A percentile compares a stretch with the other conserved stretches of the same genome.
Evolutionary conservation across 2,329 filamentous ascomycete species (phyloP).

Genomic region (Westerdykella ornata): DNA sequence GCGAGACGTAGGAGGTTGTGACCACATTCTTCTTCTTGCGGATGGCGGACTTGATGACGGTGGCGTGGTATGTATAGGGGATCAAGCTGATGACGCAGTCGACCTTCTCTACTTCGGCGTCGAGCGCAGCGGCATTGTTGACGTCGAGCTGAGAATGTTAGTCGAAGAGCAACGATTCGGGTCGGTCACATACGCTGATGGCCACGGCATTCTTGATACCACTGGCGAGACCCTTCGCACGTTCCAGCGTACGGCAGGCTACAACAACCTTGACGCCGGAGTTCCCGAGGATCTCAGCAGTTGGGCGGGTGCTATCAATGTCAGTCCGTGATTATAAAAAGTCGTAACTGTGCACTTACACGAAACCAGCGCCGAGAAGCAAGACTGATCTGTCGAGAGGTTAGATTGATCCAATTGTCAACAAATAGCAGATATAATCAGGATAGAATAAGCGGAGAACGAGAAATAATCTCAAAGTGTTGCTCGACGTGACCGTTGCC

Average conservation of each 20-base stretch:
- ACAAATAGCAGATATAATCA: background rate
- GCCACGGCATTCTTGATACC: slow-evolving; percentile 65
- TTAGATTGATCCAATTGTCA: slow-evolving; percentile 12
- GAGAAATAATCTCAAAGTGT: too few relatives aligned
- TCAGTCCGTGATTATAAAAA: slow-evolving; percentile 10
- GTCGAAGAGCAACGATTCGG: background rate
- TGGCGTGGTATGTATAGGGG: slow-evolving; percentile 61
- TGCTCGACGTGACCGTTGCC: too few relatives aligned
- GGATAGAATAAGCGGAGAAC: background rate
- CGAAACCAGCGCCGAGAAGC: slow-evolving; percentile 37
- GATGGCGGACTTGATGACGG: slow-evolving; percentile 90
- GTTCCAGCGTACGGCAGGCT: slow-evolving; percentile 74
- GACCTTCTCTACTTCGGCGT: slow-evolving; percentile 71
- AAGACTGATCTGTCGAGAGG: slow-evolving; percentile 27
- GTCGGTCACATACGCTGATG: slow-evolving; percentile 44
- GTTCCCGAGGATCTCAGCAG: slow-evolving; percentile 53
- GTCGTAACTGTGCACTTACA: slow-evolving; percentile 19
- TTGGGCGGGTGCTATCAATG: slow-evolving; percentile 44
- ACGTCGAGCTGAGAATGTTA: slow-evolving; percentile 64
- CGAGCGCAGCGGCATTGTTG: slow-evolving; percentile 65
- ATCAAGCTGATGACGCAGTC: slow-evolving; percentile 71
- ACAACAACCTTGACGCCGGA: slow-evolving; percentile 53
- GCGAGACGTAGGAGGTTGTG: slow-evolving; percentile 88
- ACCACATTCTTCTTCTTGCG: slow-evolving; percentile 92
- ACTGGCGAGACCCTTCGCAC: slow-evolving; percentile 65